Base-by-base conservation (phyloP, 768 basidiomycete species). In the Rhizopogon rudus region DNA sequence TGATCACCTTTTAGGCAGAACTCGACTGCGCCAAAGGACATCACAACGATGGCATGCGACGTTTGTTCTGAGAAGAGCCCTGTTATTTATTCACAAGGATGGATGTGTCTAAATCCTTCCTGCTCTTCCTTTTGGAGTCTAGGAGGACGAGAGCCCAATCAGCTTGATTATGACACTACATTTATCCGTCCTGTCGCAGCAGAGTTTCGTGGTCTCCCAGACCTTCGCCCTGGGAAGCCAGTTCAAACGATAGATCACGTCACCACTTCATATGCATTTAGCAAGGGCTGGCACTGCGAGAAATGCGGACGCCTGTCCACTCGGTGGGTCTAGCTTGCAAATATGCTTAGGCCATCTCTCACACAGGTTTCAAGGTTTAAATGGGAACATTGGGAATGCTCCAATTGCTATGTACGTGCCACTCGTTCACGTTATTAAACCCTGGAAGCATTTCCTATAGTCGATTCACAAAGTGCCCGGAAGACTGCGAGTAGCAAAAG, bases 311-410 rank as follows among this genome's bases (percentile, higher is more conserved):
- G 88, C 25, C 68, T 92, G 40, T 88, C 88, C 8, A 83, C 82
- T 72, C 80, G 89, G 89, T 90, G 56, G 46, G 77, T 62, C 44
- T 50, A 20, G 52, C 31, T 16, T 33, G 25, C 20, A 22, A 20
- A 54, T 33, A n/a, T 17, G 39, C 14, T 40, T 37, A 3, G 20
- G 44, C 10, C 29, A 28, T 6, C 39, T 59, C 55, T 61, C 37
- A 40, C 49, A 50, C 37, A 42, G 45, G 17, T 46, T 44, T 41
- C 29, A 55, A 91, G 90, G 60, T 83, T 67, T 51, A 86, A 84
- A 67, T 91, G 88, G 89, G 81, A 88, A 63, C 63, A 77, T 48
- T 90, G 87, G 81, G 79, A 87, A 65, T 93, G 90, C 62, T 67
- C 74, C 33, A 62, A 74, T 54, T 92, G 88, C 64, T 61, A 73